Base-by-base conservation (phyloP, 2,329 filamentous ascomycete genomes). In the Mycosphaerella sp. region DNA sequence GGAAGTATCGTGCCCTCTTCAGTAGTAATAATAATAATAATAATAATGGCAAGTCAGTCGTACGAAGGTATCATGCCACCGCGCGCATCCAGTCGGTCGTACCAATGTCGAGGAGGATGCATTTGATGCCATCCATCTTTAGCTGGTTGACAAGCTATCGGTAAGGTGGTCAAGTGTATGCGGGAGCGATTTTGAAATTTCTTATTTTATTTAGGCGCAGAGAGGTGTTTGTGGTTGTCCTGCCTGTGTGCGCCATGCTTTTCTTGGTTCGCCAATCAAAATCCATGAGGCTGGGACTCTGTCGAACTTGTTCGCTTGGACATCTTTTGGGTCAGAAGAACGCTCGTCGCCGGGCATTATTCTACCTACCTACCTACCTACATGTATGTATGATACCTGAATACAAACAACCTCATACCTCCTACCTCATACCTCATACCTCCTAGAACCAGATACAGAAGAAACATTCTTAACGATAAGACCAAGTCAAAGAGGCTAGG, bases 1-100 rank as follows among this genome's bases (percentile, higher is more conserved):
- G 86, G 85, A 70, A 86, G 90, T 59, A 91, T 83, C 47, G 87
- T 91, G 59, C 87, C 87, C 78, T 91, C 87, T 91, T 62, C 53
- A 58, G 51, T 50, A 38, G 34, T 53, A 41, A 56, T 46, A 59
- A 17, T 17, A 17, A 17, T 17, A 17, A 17, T 17, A 17, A 17
- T 17, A 17, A 17, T 17, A 17, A 17, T 17, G 1, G 56, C 54
- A 26, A 4, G 26, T 29, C 26, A 29, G 26, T 29, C 26, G 26
- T 7, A 29, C 26, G 26, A 29, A 29, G 26, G 3, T 29, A 29
- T 29, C 21, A 29, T 3, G 39, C 38, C 31, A 26, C 4, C 14
- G 32, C 14, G 46, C 42, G 14, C 14, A 17, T 21, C 21, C 41
- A 36, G 36, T 45, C 26, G 31, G 48, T 17, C 53, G 47, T 66